These are phyloP conservation scores for Pichia sporocuriosa DNA, from an alignment of 805 yeast genomes.

Conservation along the genomic window DNA sequence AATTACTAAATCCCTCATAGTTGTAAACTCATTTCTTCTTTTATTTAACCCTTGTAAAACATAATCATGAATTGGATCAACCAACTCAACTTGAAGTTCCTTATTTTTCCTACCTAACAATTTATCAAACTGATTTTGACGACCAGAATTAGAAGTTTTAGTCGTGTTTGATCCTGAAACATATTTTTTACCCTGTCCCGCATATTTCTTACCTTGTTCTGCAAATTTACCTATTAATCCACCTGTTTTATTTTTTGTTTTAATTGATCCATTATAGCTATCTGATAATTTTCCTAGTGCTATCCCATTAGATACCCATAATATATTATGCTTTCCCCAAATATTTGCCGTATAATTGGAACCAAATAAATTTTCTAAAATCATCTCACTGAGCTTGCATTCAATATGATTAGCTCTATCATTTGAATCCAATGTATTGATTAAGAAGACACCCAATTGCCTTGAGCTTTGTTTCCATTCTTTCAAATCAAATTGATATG, in stretches of 20 bases:
- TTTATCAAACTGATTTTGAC: slow-evolving; percentile 33
- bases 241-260: slow-evolving; percentile 36
- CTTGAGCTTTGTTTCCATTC: slow-evolving; percentile 34
- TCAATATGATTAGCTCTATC: slow-evolving; percentile 45
- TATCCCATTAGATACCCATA: slow-evolving; percentile 45
- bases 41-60: slow-evolving; percentile 37
- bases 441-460: slow-evolving; percentile 45
- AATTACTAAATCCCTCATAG: slow-evolving; percentile 34
- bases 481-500: slow-evolving; percentile 36
- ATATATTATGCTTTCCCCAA: slow-evolving; percentile 34
- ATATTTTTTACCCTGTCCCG: slow-evolving; percentile 12
- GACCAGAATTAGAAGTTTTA: slow-evolving; percentile 14
- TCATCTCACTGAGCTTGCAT: slow-evolving; percentile 41
- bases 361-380: slow-evolving; percentile 39
- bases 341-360: slow-evolving; percentile 31
- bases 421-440: slow-evolving; percentile 44
- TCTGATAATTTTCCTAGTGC: slow-evolving; percentile 34
- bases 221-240: slow-evolving; percentile 40
- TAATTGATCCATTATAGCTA: slow-evolving; percentile 32
- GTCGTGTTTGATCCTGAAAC: slow-evolving; percentile 15
- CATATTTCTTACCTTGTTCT: slow-evolving; percentile 31
- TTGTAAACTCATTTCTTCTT: slow-evolving; percentile 35
- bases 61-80: slow-evolving; percentile 51
- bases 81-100: slow-evolving; percentile 37
- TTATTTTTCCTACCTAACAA: slow-evolving; percentile 42